phyloP scores from a whole-genome alignment of 371 early-diverging fungal species.

The Apophysomyces sp. region DNA sequence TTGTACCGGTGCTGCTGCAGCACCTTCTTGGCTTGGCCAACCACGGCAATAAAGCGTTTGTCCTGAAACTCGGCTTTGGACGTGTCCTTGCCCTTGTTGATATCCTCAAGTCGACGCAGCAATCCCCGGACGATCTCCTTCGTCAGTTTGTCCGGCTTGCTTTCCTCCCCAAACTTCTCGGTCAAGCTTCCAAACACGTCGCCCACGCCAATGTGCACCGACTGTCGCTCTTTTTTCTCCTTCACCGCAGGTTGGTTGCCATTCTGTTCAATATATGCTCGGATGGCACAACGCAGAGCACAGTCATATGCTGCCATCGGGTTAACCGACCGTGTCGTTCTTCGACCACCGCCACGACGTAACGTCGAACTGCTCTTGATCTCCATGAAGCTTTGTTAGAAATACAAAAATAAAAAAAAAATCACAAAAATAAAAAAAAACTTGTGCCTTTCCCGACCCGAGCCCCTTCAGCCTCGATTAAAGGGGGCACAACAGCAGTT shows the following conservation, averaged over 20 bases:
- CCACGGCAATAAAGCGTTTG: slow-evolving; percentile 20
- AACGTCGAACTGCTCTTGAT: slow-evolving; percentile 22
- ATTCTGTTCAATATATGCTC: slow-evolving; percentile 23
- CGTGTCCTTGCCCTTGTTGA: slow-evolving; percentile 22
- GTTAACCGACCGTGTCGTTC: slow-evolving; percentile 14
- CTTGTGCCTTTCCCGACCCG: background rate
- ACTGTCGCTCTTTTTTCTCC: slow-evolving; percentile 9
- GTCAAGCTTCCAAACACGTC: slow-evolving; percentile 27
- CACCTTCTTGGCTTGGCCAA: slow-evolving; percentile 18
- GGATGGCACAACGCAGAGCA: slow-evolving; percentile 30
- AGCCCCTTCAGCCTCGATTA: background rate
- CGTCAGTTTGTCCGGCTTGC: slow-evolving; percentile 38
- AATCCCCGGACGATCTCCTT: slow-evolving; percentile 37
- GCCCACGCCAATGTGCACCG: slow-evolving; percentile 13
- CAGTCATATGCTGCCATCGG: slow-evolving; percentile 25
- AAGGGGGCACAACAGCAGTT: background rate
- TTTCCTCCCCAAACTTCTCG: slow-evolving; percentile 33
- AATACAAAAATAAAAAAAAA: background rate
- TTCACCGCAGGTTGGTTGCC: slow-evolving; percentile 5
- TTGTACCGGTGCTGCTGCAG: slow-evolving; percentile 32
- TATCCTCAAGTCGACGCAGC: slow-evolving; percentile 31
- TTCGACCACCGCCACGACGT: slow-evolving; percentile 20
- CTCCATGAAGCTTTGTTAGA: slow-evolving; percentile 18
- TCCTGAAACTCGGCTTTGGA: slow-evolving; percentile 30
- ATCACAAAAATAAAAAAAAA: background rate